Percentiles rank a stretch among this genome's conserved stretches.
Evolutionary conservation across 176 grass and related monocot genomes (phyloP).

Genomic region (Thinopyrum elongatum): DNA sequence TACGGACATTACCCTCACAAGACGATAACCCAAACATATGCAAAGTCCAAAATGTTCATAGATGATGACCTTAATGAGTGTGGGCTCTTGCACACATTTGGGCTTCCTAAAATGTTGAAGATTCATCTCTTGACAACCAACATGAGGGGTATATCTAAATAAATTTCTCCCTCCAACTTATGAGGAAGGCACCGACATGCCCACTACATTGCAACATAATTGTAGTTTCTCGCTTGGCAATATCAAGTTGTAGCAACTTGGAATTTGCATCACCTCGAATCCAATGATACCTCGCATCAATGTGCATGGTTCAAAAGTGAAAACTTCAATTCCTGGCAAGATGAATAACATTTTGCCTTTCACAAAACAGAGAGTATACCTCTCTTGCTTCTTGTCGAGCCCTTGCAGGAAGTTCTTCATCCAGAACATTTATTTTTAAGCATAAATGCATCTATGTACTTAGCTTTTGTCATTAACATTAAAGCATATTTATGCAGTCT

Average conservation of each 20-base stretch:
- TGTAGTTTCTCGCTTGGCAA: no score
- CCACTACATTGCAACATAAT: no score
- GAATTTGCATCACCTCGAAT: neutral
- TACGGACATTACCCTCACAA: no score
- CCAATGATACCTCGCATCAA: conserved; percentile 23
- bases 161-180: no score
- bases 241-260: neutral
- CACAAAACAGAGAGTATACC: neutral
- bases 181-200: no score
- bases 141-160: no score
- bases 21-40: neutral
- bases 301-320: conserved; percentile 16
- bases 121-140: no score
- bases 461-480: no score
- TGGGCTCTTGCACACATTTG: no score
- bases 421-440: no score
- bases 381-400: neutral
- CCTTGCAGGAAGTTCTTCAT: conserved; percentile 26
- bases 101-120: neutral
- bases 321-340: conserved; percentile 16
- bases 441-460: no score
- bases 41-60: neutral
- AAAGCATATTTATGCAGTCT: no score
- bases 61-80: neutral
- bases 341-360: conserved; percentile 14